phyloP scores from a whole-genome alignment of 257 asterid species.

The Plantago ovata region DNA sequence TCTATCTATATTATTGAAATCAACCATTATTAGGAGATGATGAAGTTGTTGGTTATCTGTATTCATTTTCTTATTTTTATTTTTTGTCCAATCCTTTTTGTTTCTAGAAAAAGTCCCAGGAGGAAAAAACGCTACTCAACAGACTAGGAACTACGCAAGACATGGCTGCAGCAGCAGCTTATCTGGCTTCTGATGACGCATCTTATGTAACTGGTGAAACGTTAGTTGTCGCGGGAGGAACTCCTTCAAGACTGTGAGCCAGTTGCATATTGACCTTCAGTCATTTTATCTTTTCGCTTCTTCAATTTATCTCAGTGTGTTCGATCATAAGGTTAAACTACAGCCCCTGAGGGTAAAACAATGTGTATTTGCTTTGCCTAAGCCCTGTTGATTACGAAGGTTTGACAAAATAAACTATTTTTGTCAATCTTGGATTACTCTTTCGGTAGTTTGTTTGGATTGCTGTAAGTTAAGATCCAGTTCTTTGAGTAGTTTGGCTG shows the following conservation, averaged over 20 bases:
- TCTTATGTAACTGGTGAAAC: slow-evolving; percentile 81
- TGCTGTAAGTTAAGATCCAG: too few relatives aligned
- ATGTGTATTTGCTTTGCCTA: neutral
- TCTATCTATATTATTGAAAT: neutral
- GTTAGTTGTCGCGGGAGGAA: slow-evolving; percentile 82
- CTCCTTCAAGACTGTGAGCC: slow-evolving; percentile 64
- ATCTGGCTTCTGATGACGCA: slow-evolving; percentile 87
- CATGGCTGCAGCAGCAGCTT: slow-evolving; percentile 92
- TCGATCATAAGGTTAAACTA: neutral
- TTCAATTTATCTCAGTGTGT: neutral
- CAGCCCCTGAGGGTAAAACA: too few relatives aligned
- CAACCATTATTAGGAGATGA: neutral
- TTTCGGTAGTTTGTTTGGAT: neutral
- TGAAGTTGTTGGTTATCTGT: neutral
- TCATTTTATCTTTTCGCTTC: neutral
- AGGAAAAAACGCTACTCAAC: slow-evolving; percentile 58
- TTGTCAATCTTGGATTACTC: too few relatives aligned
- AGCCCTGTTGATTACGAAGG: neutral
- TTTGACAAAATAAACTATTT: neutral
- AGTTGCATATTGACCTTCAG: neutral
- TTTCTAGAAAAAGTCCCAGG: slow-evolving; percentile 51
- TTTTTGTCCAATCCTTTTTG: neutral
- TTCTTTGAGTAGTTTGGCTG: too few relatives aligned
- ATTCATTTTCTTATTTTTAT: neutral
- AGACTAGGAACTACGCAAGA: slow-evolving; percentile 82